Evolutionary conservation across 23 red algal genomes (phyloP), one percentile per base, ranked within the genome.

Genomic region (Gracilariopsis chorda): DNA sequence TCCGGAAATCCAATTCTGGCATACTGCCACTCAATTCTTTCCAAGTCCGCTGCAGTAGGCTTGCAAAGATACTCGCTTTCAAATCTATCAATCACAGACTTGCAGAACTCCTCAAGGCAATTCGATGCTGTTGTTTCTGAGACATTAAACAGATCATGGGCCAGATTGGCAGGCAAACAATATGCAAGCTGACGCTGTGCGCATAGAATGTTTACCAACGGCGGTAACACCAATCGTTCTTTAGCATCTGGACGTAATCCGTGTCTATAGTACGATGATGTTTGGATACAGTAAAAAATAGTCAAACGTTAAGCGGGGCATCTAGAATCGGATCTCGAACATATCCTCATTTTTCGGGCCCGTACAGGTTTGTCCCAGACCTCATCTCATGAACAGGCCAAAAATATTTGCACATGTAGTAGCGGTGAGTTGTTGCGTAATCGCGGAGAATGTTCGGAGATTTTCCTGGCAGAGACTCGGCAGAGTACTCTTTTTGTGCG

Each of bases 401-500:
- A 47, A 90, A 90, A 42, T 90, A 90, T 45, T 80, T 79, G 9
- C 41, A 0, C 59, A 90, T 90, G 51, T 80, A 90, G 28, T 73
- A 52, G 11, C 32, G 16, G 48, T 90, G 87, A 10, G 87, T 36
- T 45, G 0, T 30, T 64, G 60, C 21, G 49, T 68, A 80, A 28
- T 90, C 74, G 21, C 87, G 51, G 7, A 16, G 52, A 10, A 79
- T 52, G 52, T 90, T 90, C 17, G 55, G 52, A 23, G 70, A n/a
- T 47, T 90, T 90, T 19, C 87, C 71, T 48, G 42, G 49, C 16
- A 32, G n/a, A 28, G 70, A 90, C 27, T 40, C 71, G n/a, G n/a
- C n/a, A n/a, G n/a, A n/a, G n/a, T n/a, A n/a, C n/a, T n/a, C n/a
- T n/a, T n/a, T n/a, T n/a, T n/a, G n/a, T n/a, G n/a, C n/a, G n/a